These are phyloP conservation scores for Leucoagaricus sp. DNA, from an alignment of 1,284 basidiomycete genomes.

Conservation along the genomic window DNA sequence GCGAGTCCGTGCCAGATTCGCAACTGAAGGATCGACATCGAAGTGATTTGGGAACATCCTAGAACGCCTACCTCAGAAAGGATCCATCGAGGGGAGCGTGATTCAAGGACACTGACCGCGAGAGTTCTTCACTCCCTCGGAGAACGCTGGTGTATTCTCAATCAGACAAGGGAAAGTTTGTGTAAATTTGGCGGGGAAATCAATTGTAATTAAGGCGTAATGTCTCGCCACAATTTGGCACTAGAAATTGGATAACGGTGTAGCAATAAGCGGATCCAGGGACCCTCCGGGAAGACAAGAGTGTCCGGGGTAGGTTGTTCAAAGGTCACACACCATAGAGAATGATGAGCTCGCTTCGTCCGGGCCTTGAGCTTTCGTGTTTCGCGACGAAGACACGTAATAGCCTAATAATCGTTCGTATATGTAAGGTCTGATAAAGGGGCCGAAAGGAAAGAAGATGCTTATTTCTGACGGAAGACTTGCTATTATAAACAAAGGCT, in stretches of 20 bases:
- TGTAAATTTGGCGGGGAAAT: background rate
- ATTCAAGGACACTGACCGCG: too few relatives aligned
- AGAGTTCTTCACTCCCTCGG: too few relatives aligned
- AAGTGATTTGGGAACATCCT: too few relatives aligned
- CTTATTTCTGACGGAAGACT: background rate
- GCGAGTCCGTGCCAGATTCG: too few relatives aligned
- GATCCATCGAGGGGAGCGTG: too few relatives aligned
- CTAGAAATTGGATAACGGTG: background rate
- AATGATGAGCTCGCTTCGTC: background rate
- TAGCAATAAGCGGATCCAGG: background rate
- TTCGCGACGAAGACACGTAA: background rate
- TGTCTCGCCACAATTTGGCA: background rate
- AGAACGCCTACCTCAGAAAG: too few relatives aligned
- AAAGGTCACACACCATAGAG: background rate
- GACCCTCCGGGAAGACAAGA: background rate
- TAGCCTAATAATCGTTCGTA: background rate
- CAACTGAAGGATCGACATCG: too few relatives aligned
- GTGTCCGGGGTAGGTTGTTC: slow-evolving; percentile 7
- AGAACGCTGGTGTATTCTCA: background rate
- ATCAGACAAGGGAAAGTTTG: background rate
- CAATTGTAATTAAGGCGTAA: too few relatives aligned
- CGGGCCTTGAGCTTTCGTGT: background rate
- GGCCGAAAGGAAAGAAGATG: background rate
- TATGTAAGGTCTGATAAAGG: background rate
- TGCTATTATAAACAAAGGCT: background rate